Conservation (phyloP, 2,329 filamentous ascomycete species). For the Diaporthe ampelina region DNA sequence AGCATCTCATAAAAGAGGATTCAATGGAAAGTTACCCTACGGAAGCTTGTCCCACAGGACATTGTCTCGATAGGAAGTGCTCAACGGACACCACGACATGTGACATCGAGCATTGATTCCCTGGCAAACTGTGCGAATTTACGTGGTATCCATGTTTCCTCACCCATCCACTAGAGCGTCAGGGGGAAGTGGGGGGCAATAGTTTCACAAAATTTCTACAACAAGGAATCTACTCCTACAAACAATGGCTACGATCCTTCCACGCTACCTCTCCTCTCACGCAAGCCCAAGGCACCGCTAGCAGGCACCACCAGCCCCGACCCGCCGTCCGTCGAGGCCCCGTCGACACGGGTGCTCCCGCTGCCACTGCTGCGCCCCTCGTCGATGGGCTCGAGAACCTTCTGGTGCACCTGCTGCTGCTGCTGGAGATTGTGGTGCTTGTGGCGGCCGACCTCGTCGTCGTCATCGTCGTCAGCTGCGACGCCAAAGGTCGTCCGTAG, state of each 20-base stretch:
- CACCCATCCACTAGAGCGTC: not conserved
- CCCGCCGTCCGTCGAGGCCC: not conserved
- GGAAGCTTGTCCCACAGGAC: not conserved
- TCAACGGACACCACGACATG: not conserved
- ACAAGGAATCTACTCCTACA: not conserved
- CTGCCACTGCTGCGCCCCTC: conserved; percentile 20
- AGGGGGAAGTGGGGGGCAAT: not conserved
- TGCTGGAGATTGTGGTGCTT: not conserved
- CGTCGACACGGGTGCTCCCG: conserved; percentile 8
- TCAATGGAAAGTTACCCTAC: too few species aligned
- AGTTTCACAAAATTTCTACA: not conserved
- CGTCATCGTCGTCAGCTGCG: not conserved
- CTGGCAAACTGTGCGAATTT: not conserved
- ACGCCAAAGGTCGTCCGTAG: conserved; percentile 36
- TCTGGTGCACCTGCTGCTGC: not conserved
- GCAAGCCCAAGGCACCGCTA: conserved; percentile 7
- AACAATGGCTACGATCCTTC: not conserved
- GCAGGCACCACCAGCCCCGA: not conserved
- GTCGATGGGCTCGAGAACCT: conserved; percentile 6
- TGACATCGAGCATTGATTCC: not conserved
- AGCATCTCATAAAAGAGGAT: not conserved
- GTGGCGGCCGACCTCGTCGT: not conserved
- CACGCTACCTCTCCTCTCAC: conserved; percentile 17
- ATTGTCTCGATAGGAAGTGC: not conserved
- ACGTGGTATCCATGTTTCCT: not conserved